phyloP scores from a whole-genome alignment of 805 yeast genomes.

The Cyberlindnera subsufficiens region DNA sequence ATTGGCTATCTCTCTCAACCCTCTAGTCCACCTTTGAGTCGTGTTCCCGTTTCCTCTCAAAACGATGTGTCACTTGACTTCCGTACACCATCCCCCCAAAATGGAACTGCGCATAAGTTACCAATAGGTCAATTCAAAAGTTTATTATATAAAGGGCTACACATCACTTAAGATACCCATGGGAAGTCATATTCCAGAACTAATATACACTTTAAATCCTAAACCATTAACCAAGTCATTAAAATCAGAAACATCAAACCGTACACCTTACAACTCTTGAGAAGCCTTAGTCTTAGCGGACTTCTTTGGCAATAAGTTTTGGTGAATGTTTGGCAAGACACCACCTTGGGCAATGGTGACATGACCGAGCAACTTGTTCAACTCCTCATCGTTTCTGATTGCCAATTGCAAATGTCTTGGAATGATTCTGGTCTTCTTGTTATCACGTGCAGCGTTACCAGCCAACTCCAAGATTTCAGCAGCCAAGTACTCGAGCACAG shows the following conservation, averaged over 20 bases:
- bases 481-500: conserved; percentile 93
- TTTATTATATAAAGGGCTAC: too few relatives aligned
- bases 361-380: conserved; percentile 86
- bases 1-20: too few relatives aligned
- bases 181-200: background rate
- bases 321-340: conserved; percentile 96
- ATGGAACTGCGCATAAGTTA: too few relatives aligned
- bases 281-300: conserved; percentile 54
- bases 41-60: too few relatives aligned
- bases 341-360: conserved; percentile 99
- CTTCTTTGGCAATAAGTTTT: conserved; percentile 82
- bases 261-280: conserved; percentile 43
- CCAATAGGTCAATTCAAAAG: too few relatives aligned
- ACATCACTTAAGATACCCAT: background rate
- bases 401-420: conserved; percentile 99
- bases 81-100: too few relatives aligned
- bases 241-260: conserved; percentile 5
- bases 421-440: conserved; percentile 97
- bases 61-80: too few relatives aligned
- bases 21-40: too few relatives aligned
- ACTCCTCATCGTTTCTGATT: conserved; percentile 98
- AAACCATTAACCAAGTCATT: conserved; percentile 2
- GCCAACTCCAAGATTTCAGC: conserved; percentile 98
- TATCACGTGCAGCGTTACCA: conserved; percentile 98
- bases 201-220: conserved; percentile 3